Percentiles rank a stretch among this genome's conserved stretches.
Conservation (phyloP, 2,329 filamentous ascomycete species). For the Pestalotiopsis fici region DNA sequence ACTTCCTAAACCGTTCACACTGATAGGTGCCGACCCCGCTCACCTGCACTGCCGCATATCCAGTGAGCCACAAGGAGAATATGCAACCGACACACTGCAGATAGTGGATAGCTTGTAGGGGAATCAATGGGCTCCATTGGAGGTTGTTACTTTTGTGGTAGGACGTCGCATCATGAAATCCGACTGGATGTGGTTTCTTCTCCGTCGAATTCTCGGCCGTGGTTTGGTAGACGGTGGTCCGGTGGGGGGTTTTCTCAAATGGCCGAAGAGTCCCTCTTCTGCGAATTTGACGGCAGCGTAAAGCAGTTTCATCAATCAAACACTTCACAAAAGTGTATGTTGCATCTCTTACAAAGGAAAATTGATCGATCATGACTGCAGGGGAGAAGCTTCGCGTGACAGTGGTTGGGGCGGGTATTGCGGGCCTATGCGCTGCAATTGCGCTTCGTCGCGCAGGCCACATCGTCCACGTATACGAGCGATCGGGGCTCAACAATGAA, state of each 20-base stretch:
- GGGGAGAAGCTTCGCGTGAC: neutral
- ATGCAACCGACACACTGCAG: neutral
- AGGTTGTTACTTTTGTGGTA: neutral
- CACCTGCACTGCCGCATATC: neutral
- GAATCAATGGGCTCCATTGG: neutral
- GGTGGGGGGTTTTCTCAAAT: neutral
- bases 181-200: neutral
- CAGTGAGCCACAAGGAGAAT: neutral
- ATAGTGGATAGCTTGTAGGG: neutral
- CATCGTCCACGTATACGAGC: conserved; percentile 26
- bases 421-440: conserved; percentile 26
- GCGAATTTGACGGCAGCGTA: neutral
- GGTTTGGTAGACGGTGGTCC: neutral
- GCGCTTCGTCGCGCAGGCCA: conserved; percentile 27
- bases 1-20: neutral
- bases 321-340: neutral
- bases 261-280: neutral
- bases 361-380: neutral
- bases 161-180: neutral
- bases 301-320: neutral
- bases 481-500: conserved; percentile 36
- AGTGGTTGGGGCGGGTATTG: conserved; percentile 29
- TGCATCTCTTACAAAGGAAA: neutral
- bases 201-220: neutral
- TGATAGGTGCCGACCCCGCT: neutral